These are phyloP conservation scores for Cutaneotrichosporon sp. DNA, from an alignment of 1,284 basidiomycete genomes.

Conservation along the genomic window DNA sequence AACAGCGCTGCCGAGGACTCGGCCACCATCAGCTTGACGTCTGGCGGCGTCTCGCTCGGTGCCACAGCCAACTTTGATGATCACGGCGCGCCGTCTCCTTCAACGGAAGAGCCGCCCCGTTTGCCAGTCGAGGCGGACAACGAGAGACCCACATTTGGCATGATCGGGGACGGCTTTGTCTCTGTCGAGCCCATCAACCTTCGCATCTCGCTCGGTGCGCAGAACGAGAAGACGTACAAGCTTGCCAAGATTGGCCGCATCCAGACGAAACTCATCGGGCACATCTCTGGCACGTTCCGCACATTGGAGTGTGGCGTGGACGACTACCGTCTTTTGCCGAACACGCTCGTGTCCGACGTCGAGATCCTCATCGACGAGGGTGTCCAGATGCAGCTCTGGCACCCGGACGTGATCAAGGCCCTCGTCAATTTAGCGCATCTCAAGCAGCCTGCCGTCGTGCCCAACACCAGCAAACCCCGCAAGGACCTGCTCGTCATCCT, in stretches of 20 bases:
- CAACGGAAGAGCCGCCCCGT: not conserved
- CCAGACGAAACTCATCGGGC: slow-evolving; percentile 28
- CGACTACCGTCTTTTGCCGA: slow-evolving; percentile 25
- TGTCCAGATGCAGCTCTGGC: slow-evolving; percentile 71
- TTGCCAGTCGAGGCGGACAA: not conserved
- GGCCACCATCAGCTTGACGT: slow-evolving; percentile 37
- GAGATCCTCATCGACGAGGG: slow-evolving; percentile 62
- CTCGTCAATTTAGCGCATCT: slow-evolving; percentile 55
- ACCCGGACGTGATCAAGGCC: slow-evolving; percentile 64
- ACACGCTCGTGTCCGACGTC: slow-evolving; percentile 60
- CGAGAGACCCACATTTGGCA: not conserved
- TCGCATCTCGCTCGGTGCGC: slow-evolving; percentile 32
- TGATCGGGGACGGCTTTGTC: slow-evolving; percentile 6
- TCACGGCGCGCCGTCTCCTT: not conserved
- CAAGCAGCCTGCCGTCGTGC: slow-evolving; percentile 19
- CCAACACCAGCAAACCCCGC: slow-evolving; percentile 11
- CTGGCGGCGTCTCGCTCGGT: slow-evolving; percentile 33
- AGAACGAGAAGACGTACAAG: slow-evolving; percentile 33
- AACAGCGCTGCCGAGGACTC: slow-evolving; percentile 34
- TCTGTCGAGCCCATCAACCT: slow-evolving; percentile 39
- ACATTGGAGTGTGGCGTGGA: slow-evolving; percentile 25
- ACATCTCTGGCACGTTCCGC: slow-evolving; percentile 29
- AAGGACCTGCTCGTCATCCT: slow-evolving; percentile 55
- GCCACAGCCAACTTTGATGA: not conserved
- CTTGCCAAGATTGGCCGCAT: slow-evolving; percentile 36